Percentiles rank a stretch among this genome's conserved stretches.
These are phyloP conservation scores for Debaryomyces nepalensis DNA, from an alignment of 1,139 yeast species.

Conservation along the genomic window DNA sequence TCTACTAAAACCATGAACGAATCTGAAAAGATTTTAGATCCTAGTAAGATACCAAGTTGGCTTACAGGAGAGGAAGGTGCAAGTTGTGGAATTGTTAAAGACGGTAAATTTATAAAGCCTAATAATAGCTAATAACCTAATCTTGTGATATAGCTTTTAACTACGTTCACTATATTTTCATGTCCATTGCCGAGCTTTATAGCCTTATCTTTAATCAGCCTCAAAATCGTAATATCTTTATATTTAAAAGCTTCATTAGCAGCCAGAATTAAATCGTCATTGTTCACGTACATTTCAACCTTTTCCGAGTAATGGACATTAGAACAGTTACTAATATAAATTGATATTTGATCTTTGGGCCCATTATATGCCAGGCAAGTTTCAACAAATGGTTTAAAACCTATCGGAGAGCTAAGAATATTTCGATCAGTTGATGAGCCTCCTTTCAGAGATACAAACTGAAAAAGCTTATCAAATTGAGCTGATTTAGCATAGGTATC, in stretches of 20 bases:
- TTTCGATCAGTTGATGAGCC: conserved; percentile 23
- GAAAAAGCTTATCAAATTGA: conserved; percentile 67
- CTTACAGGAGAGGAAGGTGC: conserved; percentile 77
- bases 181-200: conserved; percentile 23
- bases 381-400: conserved; percentile 67
- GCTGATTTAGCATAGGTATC: conserved; percentile 54
- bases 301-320: conserved; percentile 44
- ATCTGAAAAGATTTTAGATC: conserved; percentile 51
- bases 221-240: conserved; percentile 54
- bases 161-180: conserved; percentile 24
- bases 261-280: conserved; percentile 60
- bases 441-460: conserved; percentile 35
- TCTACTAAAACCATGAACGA: conserved; percentile 42
- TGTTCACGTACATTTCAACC: conserved; percentile 54
- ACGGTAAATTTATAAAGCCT: conserved; percentile 41
- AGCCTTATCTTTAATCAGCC: conserved; percentile 33
- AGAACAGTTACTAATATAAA: conserved; percentile 39
- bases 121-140: conserved; percentile 32
- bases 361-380: conserved; percentile 56
- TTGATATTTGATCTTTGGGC: conserved; percentile 41
- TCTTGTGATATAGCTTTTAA: conserved; percentile 33
- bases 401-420: conserved; percentile 69
- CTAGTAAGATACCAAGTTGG: conserved; percentile 70
- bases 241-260: conserved; percentile 62
- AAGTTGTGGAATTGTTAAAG: conserved; percentile 49